These are phyloP conservation scores for Botrytis tulipae DNA, from an alignment of 2,329 filamentous ascomycete species.

Conservation along the genomic window DNA sequence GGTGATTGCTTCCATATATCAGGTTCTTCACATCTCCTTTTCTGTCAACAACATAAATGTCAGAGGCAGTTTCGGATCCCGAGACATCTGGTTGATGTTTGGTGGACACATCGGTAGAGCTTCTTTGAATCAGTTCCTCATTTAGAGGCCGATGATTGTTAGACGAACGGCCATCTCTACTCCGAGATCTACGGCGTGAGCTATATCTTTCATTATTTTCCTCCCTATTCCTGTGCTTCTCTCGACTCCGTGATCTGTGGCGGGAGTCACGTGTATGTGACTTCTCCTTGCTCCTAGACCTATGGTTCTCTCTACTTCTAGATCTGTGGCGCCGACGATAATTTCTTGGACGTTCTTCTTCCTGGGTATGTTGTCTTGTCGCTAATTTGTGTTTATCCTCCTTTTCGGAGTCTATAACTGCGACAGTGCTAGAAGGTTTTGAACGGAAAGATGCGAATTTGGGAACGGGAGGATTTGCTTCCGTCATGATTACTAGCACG, in stretches of 20 bases:
- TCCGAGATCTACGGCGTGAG: slow-evolving; percentile 1
- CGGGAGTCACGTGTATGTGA: slow-evolving; percentile 1
- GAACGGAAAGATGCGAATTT: slow-evolving; percentile 75
- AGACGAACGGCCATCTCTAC: slow-evolving; percentile 20
- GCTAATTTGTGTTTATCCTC: slow-evolving; percentile 25
- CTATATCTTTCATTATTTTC: slow-evolving; percentile 26
- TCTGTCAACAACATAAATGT: slow-evolving; percentile 63
- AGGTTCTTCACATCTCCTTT: slow-evolving; percentile 75
- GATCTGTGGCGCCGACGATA: slow-evolving; percentile 20
- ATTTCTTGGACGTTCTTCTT: slow-evolving; percentile 10
- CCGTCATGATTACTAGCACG: slow-evolving; percentile 27
- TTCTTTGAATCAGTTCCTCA: neutral
- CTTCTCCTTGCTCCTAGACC: slow-evolving; percentile 7
- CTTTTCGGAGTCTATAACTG: slow-evolving; percentile 17
- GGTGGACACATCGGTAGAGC: neutral
- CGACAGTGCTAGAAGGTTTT: slow-evolving; percentile 38
- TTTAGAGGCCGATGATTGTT: neutral
- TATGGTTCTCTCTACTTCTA: slow-evolving; percentile 12
- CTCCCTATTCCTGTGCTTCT: slow-evolving; percentile 20
- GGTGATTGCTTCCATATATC: slow-evolving; percentile 71
- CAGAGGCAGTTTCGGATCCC: slow-evolving; percentile 22
- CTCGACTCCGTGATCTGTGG: slow-evolving; percentile 10
- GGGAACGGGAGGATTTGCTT: slow-evolving; percentile 48
- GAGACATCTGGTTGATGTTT: slow-evolving; percentile 15
- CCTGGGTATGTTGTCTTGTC: neutral